These are phyloP conservation scores for Eimeria tenella DNA, from an alignment of 169 alveolate species.

Conservation along the genomic window DNA sequence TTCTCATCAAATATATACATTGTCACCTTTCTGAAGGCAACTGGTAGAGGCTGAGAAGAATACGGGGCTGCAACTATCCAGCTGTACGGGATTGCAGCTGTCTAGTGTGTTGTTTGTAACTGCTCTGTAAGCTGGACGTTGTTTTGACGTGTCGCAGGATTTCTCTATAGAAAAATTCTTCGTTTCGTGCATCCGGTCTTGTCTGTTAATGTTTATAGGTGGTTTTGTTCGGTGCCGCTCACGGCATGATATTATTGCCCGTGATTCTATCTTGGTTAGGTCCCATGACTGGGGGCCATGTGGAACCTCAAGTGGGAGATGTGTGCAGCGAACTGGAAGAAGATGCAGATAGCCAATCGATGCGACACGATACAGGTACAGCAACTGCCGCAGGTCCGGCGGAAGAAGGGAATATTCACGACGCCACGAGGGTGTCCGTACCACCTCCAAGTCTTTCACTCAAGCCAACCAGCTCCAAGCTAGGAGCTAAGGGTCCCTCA, in stretches of 20 bases:
- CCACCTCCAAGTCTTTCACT: conserved; percentile 72
- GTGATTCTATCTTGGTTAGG: conserved; percentile 78
- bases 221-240: conserved; percentile 76
- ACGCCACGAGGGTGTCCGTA: conserved; percentile 28
- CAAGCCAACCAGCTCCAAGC: conserved; percentile 56
- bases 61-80: background rate
- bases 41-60: background rate
- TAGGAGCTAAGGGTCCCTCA: conserved; percentile 24
- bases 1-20: background rate
- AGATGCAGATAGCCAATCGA: background rate
- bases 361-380: background rate
- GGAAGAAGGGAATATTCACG: background rate
- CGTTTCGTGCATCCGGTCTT: background rate
- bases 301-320: background rate
- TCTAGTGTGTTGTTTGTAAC: background rate
- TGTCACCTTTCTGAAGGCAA: background rate
- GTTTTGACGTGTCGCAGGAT: too few relatives aligned
- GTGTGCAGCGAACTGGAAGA: conserved; percentile 29
- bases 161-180: background rate
- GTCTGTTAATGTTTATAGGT: background rate
- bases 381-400: conserved; percentile 56
- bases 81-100: background rate
- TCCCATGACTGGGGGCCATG: conserved; percentile 55
- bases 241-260: conserved; percentile 80
- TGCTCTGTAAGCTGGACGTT: too few relatives aligned